Evolutionary conservation across 78 protist species (phyloP), one percentile per base, ranked within the genome.

Genomic region (Chrysochromulina parva): DNA sequence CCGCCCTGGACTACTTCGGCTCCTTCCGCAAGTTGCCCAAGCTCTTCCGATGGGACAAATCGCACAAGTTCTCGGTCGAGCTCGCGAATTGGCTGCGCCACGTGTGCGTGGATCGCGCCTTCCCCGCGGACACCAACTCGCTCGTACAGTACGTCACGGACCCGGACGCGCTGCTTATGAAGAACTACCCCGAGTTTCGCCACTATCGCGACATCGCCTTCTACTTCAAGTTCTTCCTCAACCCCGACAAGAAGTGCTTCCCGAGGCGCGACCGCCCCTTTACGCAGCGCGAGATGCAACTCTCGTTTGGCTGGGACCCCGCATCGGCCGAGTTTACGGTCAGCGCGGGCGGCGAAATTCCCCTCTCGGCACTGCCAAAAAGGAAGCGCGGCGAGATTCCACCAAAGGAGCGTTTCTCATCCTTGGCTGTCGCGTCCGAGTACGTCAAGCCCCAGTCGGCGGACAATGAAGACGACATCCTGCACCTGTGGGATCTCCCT

Each of bases 391-490:
- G 73, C 73, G 73, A 66, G 73, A 19, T 26, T 26, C 73, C 73
- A 1, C 73, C 73, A 10, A 17, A 26, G 26, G 65, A 86, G 50
- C 54, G 90, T 16, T 86, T 62, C 80, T 81, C 90, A 7, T 10
- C 48, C 55, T 22, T 74, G 3, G 76, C 90, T 1, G 0, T 10
- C 14, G 69, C 90, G 48, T 66, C 82, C 47, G 54, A 52, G 16
- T 88, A 66, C 60, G 47, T 54, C 62, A 88, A 10, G 65, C 20
- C 50, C 28, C 55, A n/a, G 54, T 67, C 1, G 62, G 58, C 67
- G 17, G 57, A 26, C 22, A 88, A 6, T 57, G 95, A 93, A 48
- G 92, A 89, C 65, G 95, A 93, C 90, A n/a, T 93, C 53, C 65
- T 93, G 71, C 95, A 93, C 85, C 55, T 93, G 54, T 22, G 55